Base-by-base conservation (phyloP, 2,329 filamentous ascomycete genomes). In the Fusarium piperis region DNA sequence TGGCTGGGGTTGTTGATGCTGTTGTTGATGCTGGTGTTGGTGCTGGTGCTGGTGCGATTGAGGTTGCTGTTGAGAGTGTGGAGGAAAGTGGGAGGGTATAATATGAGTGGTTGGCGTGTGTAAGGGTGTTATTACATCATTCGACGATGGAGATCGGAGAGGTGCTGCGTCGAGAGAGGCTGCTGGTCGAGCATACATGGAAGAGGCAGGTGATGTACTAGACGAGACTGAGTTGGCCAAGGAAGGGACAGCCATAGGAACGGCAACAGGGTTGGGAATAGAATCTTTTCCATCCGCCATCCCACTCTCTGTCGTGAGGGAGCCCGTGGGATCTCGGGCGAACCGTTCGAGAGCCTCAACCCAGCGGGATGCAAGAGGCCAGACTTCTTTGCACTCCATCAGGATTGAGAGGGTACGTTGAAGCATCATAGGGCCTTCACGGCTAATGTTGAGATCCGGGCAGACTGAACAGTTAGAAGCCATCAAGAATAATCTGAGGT, bases 291-390 rank as follows among this genome's bases (percentile, higher is more conserved):
- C 84, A 56, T 88, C 85, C 9, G 85, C 84, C 86, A 88, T 87
- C 55, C 85, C 84, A 12, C 82, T 83, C 64, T 87, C 83, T 15
- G 81, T 78, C 16, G 78, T 80, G 7, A 81, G 77, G 3, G 81
- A 77, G 32, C 81, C 80, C 59, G 82, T 83, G 8, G 84, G 81
- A 62, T 85, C 83, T 28, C 80, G 80, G 48, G 81, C 83, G 75
- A 86, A 86, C 44, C 82, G 83, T 56, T 85, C 83, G 3, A 88
- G 77, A 1, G 84, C 82, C 8, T 85, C 84, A n/a, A 85, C 81
- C 86, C 86, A 88, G 8, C 85, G 82, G n/a, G 80, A 79, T 2
- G 87, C 85, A 8, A 88, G 78, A 1, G 87, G 86, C 86, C 87
- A 88, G 15, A 86, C 83, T 39, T 84, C 80, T 62, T 83, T 83